Evolutionary conservation across 2,329 filamentous ascomycete species (phyloP).

Genomic region (Cadophora sp.): DNA sequence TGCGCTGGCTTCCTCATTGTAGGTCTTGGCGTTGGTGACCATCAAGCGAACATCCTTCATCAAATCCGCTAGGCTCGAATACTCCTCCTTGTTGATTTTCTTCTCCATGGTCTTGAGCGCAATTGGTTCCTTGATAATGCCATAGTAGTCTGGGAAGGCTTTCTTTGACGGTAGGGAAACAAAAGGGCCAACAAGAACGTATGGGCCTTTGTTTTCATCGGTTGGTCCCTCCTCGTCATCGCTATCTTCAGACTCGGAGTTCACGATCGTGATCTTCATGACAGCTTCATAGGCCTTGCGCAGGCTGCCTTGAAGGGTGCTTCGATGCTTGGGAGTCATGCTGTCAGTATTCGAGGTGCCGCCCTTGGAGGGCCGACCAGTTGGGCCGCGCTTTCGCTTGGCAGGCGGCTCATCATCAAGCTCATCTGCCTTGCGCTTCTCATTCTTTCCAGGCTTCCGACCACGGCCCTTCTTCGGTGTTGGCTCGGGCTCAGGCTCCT

Average conservation of each 20-base stretch:
- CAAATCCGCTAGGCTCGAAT: conserved; percentile 81
- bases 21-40: conserved; percentile 90
- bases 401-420: conserved; percentile 70
- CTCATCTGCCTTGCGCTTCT: conserved; percentile 83
- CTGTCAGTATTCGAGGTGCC: conserved; percentile 56
- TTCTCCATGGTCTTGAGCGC: conserved; percentile 95
- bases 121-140: conserved; percentile 90
- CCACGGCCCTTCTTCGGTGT: conserved; percentile 81
- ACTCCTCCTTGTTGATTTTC: conserved; percentile 96
- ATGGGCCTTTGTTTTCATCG: conserved; percentile 63
- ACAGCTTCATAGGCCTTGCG: conserved; percentile 79
- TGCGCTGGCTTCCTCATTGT: conserved; percentile 94
- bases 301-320: conserved; percentile 79
- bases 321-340: conserved; percentile 73
- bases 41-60: conserved; percentile 82
- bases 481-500: conserved; percentile 76
- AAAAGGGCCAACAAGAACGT: conserved; percentile 92
- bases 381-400: conserved; percentile 79
- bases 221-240: conserved; percentile 45
- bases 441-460: conserved; percentile 73
- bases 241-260: conserved; percentile 58
- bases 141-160: conserved; percentile 93
- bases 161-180: conserved; percentile 88
- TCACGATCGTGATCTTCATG: conserved; percentile 79
- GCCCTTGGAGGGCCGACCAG: conserved; percentile 67